phyloP scores from a whole-genome alignment of 495 filamentous ascomycete species.

The Thermothielavioides terrestris region DNA sequence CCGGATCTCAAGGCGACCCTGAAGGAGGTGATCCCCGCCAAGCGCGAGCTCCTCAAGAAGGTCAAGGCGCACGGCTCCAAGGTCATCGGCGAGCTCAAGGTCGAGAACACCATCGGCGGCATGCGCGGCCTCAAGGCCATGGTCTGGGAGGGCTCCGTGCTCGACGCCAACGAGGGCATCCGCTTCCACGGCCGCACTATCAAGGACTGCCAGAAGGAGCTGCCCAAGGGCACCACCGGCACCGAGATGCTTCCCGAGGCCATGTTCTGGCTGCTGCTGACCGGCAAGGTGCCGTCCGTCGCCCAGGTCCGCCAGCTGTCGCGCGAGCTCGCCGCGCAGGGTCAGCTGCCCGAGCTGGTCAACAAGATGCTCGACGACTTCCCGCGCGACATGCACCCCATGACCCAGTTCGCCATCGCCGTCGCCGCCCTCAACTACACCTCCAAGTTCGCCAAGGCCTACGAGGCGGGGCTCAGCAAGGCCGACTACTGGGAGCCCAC shows the following conservation, averaged over 20 bases:
- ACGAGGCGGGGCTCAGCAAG: conserved; percentile 84
- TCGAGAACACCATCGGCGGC: conserved; percentile 89
- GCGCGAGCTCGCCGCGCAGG: conserved; percentile 78
- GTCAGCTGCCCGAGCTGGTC: conserved; percentile 73
- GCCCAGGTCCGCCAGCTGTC: conserved; percentile 74
- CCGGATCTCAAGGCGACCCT: conserved; percentile 82
- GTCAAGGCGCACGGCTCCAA: conserved; percentile 81
- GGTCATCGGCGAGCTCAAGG: conserved; percentile 81
- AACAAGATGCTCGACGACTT: conserved; percentile 84
- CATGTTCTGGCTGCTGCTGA: conserved; percentile 99
- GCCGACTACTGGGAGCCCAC: conserved; percentile 98
- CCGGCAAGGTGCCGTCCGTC: conserved; percentile 79
- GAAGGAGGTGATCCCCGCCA: conserved; percentile 74
- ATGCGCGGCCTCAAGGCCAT: conserved; percentile 97
- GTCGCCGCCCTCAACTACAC: conserved; percentile 90
- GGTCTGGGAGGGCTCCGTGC: conserved; percentile 97
- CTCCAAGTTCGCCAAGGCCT: conserved; percentile 84
- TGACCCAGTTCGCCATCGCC: conserved; percentile 94
- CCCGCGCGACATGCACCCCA: conserved; percentile 82
- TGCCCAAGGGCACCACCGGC: conserved; percentile 86
- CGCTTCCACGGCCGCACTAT: conserved; percentile 97
- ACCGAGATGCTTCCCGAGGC: conserved; percentile 99
- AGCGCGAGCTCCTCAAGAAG: conserved; percentile 83
- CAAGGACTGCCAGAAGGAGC: conserved; percentile 89
- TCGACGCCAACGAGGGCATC: conserved; percentile 94